Evolutionary conservation across 106 monocot genomes (phyloP), one percentile per base, ranked within the genome.

Genomic region (Allium sativum): DNA sequence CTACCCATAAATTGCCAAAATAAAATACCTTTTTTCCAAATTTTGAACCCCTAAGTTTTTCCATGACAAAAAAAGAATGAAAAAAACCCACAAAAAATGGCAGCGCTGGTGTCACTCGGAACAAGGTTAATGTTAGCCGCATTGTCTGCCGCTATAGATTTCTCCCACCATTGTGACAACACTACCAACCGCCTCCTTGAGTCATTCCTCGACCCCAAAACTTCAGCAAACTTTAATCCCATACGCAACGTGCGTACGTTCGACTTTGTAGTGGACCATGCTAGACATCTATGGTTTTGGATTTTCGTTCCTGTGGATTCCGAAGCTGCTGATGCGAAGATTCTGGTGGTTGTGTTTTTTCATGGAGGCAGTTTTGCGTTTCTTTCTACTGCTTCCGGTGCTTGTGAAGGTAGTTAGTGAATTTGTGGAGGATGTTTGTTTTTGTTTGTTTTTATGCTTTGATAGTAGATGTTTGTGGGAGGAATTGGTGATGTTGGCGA

Each of bases 181-280:
- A 84, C 84, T 61, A 13, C 88, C 45, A 84, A 88, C 72, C 87
- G 93, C 55, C 62, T 66, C 21, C 69, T 84, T 18, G 31, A 77
- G 54, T 65, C 64, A 18, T 17, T 79, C 71, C 0, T 84, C 61
- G 76, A 84, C 42, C 31, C 53, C 46, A 51, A 13, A 16, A 14
- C 50, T 60, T 12, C 72, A 11, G 58, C 92, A 16, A 65, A 60
- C 65, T 48, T 73, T 42, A 61, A 11, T 0, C 79, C 86, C 12
- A 12, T 13, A 42, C 10, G n/a, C 45, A 65, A 77, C 70, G 84
- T 84, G 62, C 53, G 65, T 56, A 57, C 83, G 51, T n/a, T 52
- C 44, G 92, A 92, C 60, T 11, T 87, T 66, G 19, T 58, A 61
- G 18, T 88, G 58, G 62, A 84, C 44, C 48, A 62, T 51, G 18